Percentiles rank a stretch among this genome's conserved stretches.
These are phyloP conservation scores for Ichthyophthirius multifiliis DNA, from an alignment of 169 alveolate genomes.

Conservation along the genomic window DNA sequence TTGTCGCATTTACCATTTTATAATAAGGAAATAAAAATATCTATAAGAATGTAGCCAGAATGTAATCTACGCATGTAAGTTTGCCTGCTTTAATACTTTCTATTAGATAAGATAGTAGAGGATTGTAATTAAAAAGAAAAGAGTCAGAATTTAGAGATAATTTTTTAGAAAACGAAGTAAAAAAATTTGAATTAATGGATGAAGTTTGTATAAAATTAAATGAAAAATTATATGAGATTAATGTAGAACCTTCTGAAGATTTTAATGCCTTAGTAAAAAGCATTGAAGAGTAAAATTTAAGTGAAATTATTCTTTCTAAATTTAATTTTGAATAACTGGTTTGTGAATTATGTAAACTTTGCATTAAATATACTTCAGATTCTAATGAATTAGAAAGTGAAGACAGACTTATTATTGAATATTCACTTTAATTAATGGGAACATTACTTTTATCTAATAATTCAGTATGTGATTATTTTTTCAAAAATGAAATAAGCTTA, in stretches of 20 bases:
- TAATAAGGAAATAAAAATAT: slow-evolving; percentile 41
- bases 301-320: slow-evolving; percentile 23
- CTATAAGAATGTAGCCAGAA: slow-evolving; percentile 26
- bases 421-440: slow-evolving; percentile 43
- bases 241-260: slow-evolving; percentile 15
- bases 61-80: neutral
- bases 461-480: slow-evolving; percentile 8
- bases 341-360: neutral
- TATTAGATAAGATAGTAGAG: slow-evolving; percentile 38
- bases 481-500: neutral
- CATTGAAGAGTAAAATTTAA: slow-evolving; percentile 8
- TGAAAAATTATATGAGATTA: neutral
- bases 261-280: neutral
- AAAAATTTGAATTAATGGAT: neutral
- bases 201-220: neutral
- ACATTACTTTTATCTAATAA: slow-evolving; percentile 36
- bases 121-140: slow-evolving; percentile 14
- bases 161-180: neutral
- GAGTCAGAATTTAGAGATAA: slow-evolving; percentile 16
- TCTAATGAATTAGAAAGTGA: slow-evolving; percentile 44
- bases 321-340: slow-evolving; percentile 16
- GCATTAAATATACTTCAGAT: neutral
- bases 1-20: slow-evolving; percentile 61
- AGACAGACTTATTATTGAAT: slow-evolving; percentile 57
- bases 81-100: neutral